These are phyloP conservation scores for Daldinia grandis DNA, from an alignment of 495 filamentous ascomycete species.

Conservation along the genomic window DNA sequence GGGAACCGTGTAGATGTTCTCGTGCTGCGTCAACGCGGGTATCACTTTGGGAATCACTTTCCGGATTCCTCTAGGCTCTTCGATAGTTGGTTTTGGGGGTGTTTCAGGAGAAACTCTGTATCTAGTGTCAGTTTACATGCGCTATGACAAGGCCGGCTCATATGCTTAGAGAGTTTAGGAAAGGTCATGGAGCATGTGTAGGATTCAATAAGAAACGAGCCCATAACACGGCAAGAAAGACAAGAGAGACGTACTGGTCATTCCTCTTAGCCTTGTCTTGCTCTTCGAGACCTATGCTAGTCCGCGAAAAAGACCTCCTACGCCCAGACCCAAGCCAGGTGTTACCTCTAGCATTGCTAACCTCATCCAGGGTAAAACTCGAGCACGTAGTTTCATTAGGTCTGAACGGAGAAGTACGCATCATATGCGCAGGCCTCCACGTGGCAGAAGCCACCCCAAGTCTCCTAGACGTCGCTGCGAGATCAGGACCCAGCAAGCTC, in stretches of 20 bases:
- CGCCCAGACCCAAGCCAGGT: not conserved
- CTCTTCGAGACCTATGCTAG: slow-evolving; percentile 1
- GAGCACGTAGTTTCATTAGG: not conserved
- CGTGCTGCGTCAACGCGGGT: slow-evolving; percentile 67
- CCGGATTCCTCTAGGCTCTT: slow-evolving; percentile 35
- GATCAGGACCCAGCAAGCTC: not conserved
- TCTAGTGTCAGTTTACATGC: slow-evolving; percentile 6
- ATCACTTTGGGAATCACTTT: slow-evolving; percentile 52
- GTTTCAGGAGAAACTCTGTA: slow-evolving; percentile 13
- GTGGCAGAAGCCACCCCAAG: not conserved
- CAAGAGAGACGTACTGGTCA: slow-evolving; percentile 30
- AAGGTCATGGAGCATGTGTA: not conserved
- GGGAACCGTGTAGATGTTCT: slow-evolving; percentile 96
- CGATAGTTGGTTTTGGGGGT: not conserved
- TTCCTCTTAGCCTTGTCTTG: slow-evolving; percentile 20
- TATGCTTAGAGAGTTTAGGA: not conserved
- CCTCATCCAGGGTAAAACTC: not conserved
- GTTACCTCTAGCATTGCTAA: not conserved
- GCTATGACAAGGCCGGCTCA: not conserved
- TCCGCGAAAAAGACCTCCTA: slow-evolving; percentile 17
- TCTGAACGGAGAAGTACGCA: not conserved
- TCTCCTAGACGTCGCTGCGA: not conserved
- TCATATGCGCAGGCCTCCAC: not conserved
- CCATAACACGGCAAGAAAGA: not conserved
- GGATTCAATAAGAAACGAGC: not conserved